These are phyloP conservation scores for Chytridiales sp. DNA, from an alignment of 371 early-diverging fungal species.

Conservation along the genomic window DNA sequence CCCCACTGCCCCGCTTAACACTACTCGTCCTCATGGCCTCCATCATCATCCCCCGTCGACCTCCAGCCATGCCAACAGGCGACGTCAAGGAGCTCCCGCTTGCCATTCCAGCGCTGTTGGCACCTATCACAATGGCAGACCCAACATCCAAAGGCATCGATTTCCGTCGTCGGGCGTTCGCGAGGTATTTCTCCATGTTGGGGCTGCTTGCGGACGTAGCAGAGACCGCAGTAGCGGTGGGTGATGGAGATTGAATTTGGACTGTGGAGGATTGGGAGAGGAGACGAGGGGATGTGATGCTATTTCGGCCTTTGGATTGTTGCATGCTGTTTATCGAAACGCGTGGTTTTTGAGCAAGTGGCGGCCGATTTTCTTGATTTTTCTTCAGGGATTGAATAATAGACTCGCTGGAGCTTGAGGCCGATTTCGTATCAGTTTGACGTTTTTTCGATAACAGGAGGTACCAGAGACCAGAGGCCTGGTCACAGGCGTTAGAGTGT, in stretches of 20 bases:
- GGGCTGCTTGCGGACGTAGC: no score
- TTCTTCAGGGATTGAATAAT: no score
- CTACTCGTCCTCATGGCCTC: conserved; percentile 16
- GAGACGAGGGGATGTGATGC: no score
- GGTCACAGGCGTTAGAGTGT: conserved; percentile 64
- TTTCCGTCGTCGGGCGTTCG: conserved; percentile 6
- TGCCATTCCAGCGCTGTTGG: not conserved
- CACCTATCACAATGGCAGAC: not conserved
- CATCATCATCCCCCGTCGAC: conserved; percentile 14
- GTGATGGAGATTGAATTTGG: no score
- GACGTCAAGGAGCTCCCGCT: not conserved
- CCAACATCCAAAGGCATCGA: conserved; percentile 14
- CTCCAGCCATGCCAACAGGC: not conserved
- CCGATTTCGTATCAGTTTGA: no score
- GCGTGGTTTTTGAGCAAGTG: no score
- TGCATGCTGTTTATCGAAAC: no score
- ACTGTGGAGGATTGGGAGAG: no score
- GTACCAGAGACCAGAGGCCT: conserved; percentile 71
- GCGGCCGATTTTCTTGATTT: no score
- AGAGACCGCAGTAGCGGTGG: no score
- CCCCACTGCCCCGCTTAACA: not conserved
- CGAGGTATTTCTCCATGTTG: conserved; percentile 12
- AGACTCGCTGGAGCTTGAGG: no score
- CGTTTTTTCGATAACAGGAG: conserved; percentile 53
- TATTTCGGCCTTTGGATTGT: no score